Evolutionary conservation across 2,329 filamentous ascomycete species (phyloP).

Genomic region (Leptoxyphium fumago): DNA sequence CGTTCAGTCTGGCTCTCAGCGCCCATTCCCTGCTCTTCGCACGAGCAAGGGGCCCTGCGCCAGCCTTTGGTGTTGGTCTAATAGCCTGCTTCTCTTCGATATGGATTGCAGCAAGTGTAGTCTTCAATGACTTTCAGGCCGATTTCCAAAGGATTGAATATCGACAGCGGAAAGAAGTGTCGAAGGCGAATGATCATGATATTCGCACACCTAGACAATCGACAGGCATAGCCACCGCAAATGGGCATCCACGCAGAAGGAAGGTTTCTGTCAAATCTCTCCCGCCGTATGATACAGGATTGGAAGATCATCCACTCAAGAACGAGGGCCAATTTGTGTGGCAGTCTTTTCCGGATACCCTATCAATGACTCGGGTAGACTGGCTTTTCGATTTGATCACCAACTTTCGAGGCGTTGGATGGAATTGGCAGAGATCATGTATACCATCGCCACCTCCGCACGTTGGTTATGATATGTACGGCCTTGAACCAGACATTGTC

Average conservation of each 20-base stretch:
- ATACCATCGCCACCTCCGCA: conserved; percentile 29
- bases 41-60: conserved; percentile 34
- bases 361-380: conserved; percentile 38
- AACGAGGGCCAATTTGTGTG: conserved; percentile 24
- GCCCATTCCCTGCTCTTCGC: conserved; percentile 29
- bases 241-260: too few relatives aligned
- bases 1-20: conserved; percentile 28
- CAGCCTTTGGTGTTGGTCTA: conserved; percentile 41
- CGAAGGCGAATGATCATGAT: not conserved
- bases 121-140: conserved; percentile 40
- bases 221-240: too few relatives aligned
- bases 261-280: too few relatives aligned
- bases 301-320: too few relatives aligned
- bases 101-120: conserved; percentile 37
- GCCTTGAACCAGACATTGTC: not conserved
- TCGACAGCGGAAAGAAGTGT: conserved; percentile 2
- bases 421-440: conserved; percentile 41
- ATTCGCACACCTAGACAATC: too few relatives aligned
- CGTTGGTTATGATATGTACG: conserved; percentile 24
- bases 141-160: conserved; percentile 42
- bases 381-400: conserved; percentile 43
- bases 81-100: conserved; percentile 39
- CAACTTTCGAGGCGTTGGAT: conserved; percentile 45
- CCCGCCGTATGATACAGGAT: too few relatives aligned
- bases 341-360: conserved; percentile 36